Conservation (phyloP, 768 basidiomycete species). For the Coprinellus micaceus region DNA sequence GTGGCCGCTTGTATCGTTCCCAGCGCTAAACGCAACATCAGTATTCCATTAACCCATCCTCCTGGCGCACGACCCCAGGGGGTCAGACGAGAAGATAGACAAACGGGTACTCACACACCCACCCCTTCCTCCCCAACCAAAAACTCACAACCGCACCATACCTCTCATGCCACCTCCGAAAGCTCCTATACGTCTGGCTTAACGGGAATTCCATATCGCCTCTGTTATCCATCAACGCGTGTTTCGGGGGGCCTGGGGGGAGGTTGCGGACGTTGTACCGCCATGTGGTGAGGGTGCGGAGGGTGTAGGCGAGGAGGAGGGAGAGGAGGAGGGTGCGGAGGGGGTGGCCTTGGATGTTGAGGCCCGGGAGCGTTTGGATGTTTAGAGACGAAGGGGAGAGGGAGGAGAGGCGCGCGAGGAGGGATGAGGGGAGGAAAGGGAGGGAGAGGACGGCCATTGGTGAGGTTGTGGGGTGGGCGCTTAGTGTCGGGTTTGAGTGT, state of each 20-base stretch:
- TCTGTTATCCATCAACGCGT: background rate
- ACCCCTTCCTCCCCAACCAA: slow-evolving; percentile 19
- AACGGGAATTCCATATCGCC: background rate
- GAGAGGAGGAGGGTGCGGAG: too few relatives aligned
- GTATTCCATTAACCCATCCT: background rate
- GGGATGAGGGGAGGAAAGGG: background rate
- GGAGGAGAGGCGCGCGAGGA: too few relatives aligned
- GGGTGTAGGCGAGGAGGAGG: too few relatives aligned
- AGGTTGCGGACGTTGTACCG: too few relatives aligned
- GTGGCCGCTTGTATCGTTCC: slow-evolving; percentile 27
- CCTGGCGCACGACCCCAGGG: background rate
- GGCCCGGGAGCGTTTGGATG: too few relatives aligned
- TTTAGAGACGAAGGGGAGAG: background rate
- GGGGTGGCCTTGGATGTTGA: too few relatives aligned
- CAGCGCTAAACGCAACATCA: slow-evolving; percentile 15
- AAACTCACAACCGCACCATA: slow-evolving; percentile 19
- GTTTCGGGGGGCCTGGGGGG: background rate
- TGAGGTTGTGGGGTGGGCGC: too few relatives aligned
- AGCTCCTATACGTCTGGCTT: background rate
- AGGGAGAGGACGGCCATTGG: background rate
- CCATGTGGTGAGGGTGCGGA: background rate
- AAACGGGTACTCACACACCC: slow-evolving; percentile 14
- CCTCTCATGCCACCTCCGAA: background rate
- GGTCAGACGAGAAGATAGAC: too few relatives aligned
- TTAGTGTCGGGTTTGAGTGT: too few relatives aligned